A percentile compares a stretch with the other conserved stretches of the same genome.
Conservation (phyloP, 108 stramenopile genomes). For the Skeletonema potamos region DNA sequence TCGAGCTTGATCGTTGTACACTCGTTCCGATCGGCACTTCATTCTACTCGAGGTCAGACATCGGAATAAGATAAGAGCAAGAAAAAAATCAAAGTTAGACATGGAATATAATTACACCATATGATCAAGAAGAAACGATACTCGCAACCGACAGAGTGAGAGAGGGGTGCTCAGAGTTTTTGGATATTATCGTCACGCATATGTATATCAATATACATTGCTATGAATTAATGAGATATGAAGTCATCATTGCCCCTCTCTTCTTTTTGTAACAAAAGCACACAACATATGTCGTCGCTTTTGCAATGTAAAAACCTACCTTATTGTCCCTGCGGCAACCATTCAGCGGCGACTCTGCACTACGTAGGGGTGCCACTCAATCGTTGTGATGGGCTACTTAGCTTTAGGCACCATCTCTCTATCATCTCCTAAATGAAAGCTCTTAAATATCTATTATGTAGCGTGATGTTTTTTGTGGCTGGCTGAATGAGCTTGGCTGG, state of each 20-base stretch:
- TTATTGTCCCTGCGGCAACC: background rate
- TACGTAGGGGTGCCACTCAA: no score
- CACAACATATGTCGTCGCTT: background rate
- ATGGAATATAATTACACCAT: background rate
- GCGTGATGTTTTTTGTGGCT: no score
- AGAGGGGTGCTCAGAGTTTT: background rate
- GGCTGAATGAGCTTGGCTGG: no score
- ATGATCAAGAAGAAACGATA: background rate
- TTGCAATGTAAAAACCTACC: background rate
- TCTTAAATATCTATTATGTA: no score
- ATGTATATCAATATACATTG: no score
- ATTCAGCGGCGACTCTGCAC: background rate
- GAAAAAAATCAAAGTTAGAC: background rate
- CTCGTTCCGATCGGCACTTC: background rate
- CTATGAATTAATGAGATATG: background rate
- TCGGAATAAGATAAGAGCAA: background rate
- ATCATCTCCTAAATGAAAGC: no score
- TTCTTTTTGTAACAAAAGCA: background rate
- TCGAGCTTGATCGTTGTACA: no score
- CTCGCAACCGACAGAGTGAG: background rate
- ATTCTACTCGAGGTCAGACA: background rate
- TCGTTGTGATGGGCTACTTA: no score
- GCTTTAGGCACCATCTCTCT: no score
- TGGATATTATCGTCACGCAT: background rate
- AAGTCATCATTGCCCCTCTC: background rate